Evolutionary conservation across 495 filamentous ascomycete genomes (phyloP).

Genomic region (Penicillium samsonianum): DNA sequence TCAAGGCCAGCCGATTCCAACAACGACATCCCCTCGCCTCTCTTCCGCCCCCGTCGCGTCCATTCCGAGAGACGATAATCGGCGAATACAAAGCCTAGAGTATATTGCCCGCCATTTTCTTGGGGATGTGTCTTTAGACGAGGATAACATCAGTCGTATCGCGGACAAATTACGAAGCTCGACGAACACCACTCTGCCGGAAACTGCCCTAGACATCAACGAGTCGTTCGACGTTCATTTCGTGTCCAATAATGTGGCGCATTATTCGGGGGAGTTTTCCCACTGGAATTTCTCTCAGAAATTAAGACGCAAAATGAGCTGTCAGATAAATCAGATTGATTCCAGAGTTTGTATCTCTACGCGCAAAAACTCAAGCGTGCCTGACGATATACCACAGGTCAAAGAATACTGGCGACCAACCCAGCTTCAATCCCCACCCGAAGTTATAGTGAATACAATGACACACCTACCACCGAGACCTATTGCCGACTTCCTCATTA

Average conservation of each 20-base stretch:
- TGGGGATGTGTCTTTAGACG: constrained; percentile 21
- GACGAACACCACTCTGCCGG: constrained; percentile 3
- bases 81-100: constrained; percentile 17
- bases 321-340: constrained; percentile 32
- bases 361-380: neutral
- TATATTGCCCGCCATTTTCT: constrained; percentile 22
- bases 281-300: constrained; percentile 51
- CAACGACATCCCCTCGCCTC: constrained; percentile 22
- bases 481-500: constrained; percentile 48
- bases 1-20: constrained; percentile 30
- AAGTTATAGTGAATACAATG: constrained; percentile 35
- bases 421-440: constrained; percentile 44
- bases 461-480: constrained; percentile 45
- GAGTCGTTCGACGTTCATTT: constrained; percentile 42
- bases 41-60: constrained; percentile 7
- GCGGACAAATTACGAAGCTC: constrained; percentile 13
- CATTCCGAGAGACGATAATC: neutral
- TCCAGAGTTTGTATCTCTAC: constrained; percentile 28
- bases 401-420: constrained; percentile 49
- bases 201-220: constrained; percentile 14
- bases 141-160: constrained; percentile 17
- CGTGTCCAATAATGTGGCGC: constrained; percentile 44
- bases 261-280: constrained; percentile 53
- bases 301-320: constrained; percentile 42
- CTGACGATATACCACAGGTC: constrained; percentile 24